phyloP scores from a whole-genome alignment of 768 basidiomycete genomes.

The Lactarius hengduanensis region DNA sequence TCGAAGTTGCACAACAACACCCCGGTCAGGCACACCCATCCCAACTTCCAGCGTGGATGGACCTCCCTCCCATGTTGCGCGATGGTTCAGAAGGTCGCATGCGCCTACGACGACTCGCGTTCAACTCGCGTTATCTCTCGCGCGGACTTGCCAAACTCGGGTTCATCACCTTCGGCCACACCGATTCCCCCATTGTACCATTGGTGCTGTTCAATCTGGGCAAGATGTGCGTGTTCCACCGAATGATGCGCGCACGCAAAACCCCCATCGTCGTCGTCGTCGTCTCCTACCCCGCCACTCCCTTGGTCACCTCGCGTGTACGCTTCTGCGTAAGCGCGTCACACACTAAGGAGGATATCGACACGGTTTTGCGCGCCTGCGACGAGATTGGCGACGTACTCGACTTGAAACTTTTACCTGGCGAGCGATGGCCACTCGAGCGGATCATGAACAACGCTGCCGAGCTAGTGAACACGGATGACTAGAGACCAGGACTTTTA shows the following conservation, averaged over 20 bases:
- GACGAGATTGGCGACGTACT: constrained; percentile 90
- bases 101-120: constrained; percentile 85
- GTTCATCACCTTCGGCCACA: constrained; percentile 94
- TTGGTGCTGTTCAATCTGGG: constrained; percentile 89
- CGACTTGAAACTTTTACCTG: constrained; percentile 79
- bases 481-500: constrained; percentile 8
- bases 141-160: constrained; percentile 85
- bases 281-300: constrained; percentile 88
- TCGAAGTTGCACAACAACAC: constrained; percentile 42
- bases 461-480: constrained; percentile 60
- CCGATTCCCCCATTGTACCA: constrained; percentile 91
- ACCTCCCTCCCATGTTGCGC: constrained; percentile 65
- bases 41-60: constrained; percentile 74
- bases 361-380: constrained; percentile 77
- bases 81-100: constrained; percentile 83
- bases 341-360: constrained; percentile 97
- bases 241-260: constrained; percentile 75
- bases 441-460: constrained; percentile 68
- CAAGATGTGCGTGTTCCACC: constrained; percentile 90
- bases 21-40: constrained; percentile 69
- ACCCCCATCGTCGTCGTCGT: constrained; percentile 88
- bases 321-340: constrained; percentile 93
- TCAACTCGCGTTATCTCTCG: constrained; percentile 93
- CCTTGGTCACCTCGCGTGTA: constrained; percentile 83
- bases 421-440: constrained; percentile 77